Evolutionary conservation across 805 yeast genomes (phyloP).

Genomic region (Candida lessepsii): DNA sequence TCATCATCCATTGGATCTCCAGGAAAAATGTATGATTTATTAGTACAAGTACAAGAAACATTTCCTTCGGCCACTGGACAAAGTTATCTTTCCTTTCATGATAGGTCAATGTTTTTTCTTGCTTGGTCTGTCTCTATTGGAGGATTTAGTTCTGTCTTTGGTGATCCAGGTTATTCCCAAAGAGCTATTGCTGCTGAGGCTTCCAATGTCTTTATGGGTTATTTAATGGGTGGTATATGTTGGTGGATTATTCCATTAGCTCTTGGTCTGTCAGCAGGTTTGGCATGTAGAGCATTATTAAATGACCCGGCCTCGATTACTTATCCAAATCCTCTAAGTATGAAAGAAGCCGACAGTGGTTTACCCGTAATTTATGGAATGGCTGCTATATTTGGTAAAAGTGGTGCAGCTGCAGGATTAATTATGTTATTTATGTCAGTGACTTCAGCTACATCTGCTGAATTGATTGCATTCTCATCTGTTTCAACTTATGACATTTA

Average conservation of each 20-base stretch:
- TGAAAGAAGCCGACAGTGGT: constrained; percentile 20
- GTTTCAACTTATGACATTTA: constrained; percentile 27
- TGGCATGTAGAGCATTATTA: constrained; percentile 36
- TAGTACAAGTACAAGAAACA: constrained; percentile 16
- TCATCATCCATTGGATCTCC: constrained; percentile 24
- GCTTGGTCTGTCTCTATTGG: constrained; percentile 18
- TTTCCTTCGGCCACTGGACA: constrained; percentile 22
- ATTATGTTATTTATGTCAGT: constrained; percentile 40
- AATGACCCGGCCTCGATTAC: constrained; percentile 17
- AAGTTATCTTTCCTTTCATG: constrained; percentile 17
- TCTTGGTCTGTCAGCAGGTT: constrained; percentile 30
- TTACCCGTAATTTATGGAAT: constrained; percentile 22
- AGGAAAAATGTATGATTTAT: constrained; percentile 23
- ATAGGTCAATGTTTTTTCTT: constrained; percentile 13
- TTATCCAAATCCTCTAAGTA: constrained; percentile 18
- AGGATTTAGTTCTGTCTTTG: constrained; percentile 24
- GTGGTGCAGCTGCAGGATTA: constrained; percentile 27
- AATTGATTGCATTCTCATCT: constrained; percentile 40
- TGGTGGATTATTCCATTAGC: constrained; percentile 29
- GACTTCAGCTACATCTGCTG: constrained; percentile 42
- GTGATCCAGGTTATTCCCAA: constrained; percentile 27
- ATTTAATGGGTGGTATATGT: constrained; percentile 23
- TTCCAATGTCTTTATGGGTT: constrained; percentile 21
- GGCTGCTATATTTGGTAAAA: constrained; percentile 24
- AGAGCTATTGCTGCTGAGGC: constrained; percentile 27